A percentile compares a stretch with the other conserved stretches of the same genome.
Evolutionary conservation across 2,329 filamentous ascomycete genomes (phyloP).

Genomic region (Trichoderma oligosporum): DNA sequence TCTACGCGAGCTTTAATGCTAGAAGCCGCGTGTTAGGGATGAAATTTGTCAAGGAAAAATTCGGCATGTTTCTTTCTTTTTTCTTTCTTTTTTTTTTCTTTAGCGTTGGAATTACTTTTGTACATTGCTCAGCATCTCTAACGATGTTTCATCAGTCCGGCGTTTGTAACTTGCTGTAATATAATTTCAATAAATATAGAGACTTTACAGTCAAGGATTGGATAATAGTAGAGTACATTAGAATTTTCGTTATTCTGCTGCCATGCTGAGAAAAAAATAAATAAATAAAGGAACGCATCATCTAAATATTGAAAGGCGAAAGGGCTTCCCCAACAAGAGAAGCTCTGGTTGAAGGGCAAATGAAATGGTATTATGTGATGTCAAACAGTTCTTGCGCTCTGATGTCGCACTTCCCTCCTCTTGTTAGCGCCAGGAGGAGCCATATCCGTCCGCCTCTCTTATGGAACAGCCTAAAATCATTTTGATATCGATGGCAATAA

Average conservation of each 20-base stretch:
- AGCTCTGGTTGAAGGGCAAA: too few species aligned
- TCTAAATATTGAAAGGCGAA: too few species aligned
- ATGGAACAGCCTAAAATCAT: not conserved
- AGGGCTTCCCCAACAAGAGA: too few species aligned
- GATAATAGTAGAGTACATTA: not conserved
- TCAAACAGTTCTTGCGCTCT: not conserved
- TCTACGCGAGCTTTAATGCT: not conserved
- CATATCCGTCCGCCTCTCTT: not conserved
- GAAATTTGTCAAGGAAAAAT: not conserved
- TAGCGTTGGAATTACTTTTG: conserved; percentile 10
- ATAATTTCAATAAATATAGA: not conserved
- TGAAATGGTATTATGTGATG: not conserved
- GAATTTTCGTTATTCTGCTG: not conserved
- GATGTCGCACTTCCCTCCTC: not conserved
- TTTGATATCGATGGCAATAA: not conserved
- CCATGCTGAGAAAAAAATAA: not conserved
- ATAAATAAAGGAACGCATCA: too few species aligned
- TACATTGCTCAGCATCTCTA: not conserved
- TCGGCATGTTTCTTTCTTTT: not conserved
- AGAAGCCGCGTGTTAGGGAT: not conserved
- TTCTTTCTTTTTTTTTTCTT: not conserved
- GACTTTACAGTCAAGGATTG: not conserved
- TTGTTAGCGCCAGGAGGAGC: not conserved
- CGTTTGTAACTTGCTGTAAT: conserved; percentile 11
- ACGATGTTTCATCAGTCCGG: not conserved